Conservation (phyloP, 768 basidiomycete species). For the Boletus barrowsii region DNA sequence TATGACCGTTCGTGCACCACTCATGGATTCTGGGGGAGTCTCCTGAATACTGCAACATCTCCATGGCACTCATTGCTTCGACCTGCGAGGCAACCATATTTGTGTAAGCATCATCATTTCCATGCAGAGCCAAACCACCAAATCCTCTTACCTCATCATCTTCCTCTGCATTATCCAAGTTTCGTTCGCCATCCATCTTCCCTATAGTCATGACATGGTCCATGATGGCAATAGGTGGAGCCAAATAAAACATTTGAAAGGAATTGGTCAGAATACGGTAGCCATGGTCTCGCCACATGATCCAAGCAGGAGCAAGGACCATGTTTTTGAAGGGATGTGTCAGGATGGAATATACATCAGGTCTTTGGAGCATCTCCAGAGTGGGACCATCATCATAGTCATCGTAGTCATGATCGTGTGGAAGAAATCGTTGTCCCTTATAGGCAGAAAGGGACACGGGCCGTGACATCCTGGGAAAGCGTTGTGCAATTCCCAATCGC, state of each 20-base stretch:
- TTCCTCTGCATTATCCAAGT: no score
- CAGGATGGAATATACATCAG: background rate
- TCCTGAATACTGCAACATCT: no score
- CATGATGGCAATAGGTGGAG: background rate
- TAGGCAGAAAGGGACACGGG: background rate
- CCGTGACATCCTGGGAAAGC: background rate
- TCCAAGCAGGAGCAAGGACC: background rate
- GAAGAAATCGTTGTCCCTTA: background rate
- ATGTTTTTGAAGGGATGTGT: background rate
- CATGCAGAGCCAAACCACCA: no score
- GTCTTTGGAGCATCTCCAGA: slow-evolving; percentile 6
- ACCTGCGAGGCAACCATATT: no score
- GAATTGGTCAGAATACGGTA: slow-evolving; percentile 1
- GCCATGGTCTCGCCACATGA: slow-evolving; percentile 11
- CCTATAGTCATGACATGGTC: background rate
- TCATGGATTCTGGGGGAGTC: no score
- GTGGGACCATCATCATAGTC: slow-evolving; percentile 9
- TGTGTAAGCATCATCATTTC: no score
- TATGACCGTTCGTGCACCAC: no score
- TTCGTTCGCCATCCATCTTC: background rate
- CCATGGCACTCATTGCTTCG: no score
- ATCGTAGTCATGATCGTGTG: background rate
- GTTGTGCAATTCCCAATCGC: background rate
- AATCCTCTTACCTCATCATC: no score
- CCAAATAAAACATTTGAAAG: slow-evolving; percentile 9